Base-by-base conservation (phyloP, 768 basidiomycete species). In the Tubosaeta brunneosetosa region DNA sequence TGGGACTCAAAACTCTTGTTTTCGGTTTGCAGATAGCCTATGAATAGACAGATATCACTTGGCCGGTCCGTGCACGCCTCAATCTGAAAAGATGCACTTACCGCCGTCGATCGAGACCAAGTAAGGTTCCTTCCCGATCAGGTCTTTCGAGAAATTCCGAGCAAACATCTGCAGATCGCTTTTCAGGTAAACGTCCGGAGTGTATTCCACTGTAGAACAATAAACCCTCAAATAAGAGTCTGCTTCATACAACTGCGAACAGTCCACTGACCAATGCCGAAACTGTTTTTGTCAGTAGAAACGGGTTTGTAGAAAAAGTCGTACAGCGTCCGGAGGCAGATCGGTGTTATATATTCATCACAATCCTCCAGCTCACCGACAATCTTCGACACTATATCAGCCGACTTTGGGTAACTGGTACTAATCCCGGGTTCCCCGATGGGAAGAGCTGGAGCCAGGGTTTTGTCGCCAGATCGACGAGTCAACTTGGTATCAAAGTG, bases 41-140 rank as follows among this genome's bases (percentile, higher is more conserved):
- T 6, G n/a, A 42, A 50, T 17, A 22, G 4, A n/a, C 8, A 14
- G 17, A 16, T 11, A 16, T 29, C 22, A 17, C 3, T 45, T 16
- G 51, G 38, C 52, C n/a, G n/a, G 3, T 40, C 37, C 10, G 26
- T 45, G 38, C 17, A 16, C 19, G 19, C 6, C 6, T 44, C 14
- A 16, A 32, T 50, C 33, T 3, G 17, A 8, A 44, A 37, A 26
- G 4, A 17, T 12, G 13, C 12, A 12, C 53, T 48, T 53, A 72
- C 71, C 73, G n/a, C 73, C 71, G 32, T 72, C 72, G 16, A 74
- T 71, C 25, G 67, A 66, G 19, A 66, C 60, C 43, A 73, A 22
- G 25, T 47, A 43, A 11, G 73, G 73, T 10, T 56, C 29, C 44
- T 59, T 59, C 27, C 63, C 69, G 19, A 58, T 31, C 3, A 65